Evolutionary conservation across 1,284 basidiomycete genomes (phyloP).

Genomic region (Flammula alnicola): DNA sequence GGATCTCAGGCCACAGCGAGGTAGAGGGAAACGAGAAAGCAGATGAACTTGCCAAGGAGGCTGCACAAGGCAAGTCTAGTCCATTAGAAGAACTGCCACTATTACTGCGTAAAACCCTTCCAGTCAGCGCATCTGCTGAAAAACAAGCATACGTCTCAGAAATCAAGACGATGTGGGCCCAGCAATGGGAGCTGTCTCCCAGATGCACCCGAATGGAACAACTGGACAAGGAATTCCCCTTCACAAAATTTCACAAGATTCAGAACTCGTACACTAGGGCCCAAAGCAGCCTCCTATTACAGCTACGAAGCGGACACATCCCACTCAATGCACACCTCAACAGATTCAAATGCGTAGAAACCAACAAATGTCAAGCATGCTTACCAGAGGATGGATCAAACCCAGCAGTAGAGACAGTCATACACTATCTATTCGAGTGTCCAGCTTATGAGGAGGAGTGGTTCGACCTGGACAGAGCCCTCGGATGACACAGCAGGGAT

Average conservation of each 20-base stretch:
- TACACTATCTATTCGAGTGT: too few species aligned
- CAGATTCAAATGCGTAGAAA: too few species aligned
- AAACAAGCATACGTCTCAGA: conserved; percentile 12
- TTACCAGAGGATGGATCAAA: too few species aligned
- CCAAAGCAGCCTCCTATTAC: conserved; percentile 28
- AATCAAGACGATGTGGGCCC: conserved; percentile 6
- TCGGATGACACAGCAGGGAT: too few species aligned
- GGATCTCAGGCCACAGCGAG: conserved; percentile 30
- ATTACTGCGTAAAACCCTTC: conserved; percentile 19
- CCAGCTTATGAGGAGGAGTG: too few species aligned
- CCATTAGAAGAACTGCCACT: conserved; percentile 13
- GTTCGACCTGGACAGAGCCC: too few species aligned
- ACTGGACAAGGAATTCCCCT: conserved; percentile 20
- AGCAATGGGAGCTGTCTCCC: conserved; percentile 21
- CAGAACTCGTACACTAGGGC: conserved; percentile 14
- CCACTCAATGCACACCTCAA: too few species aligned
- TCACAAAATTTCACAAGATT: conserved; percentile 22
- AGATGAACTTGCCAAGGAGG: conserved; percentile 33
- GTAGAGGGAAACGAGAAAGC: conserved; percentile 29
- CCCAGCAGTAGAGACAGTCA: too few species aligned
- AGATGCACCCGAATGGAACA: conserved; percentile 10
- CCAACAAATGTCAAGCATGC: too few species aligned
- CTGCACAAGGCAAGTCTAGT: conserved; percentile 22
- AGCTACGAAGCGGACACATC: conserved; percentile 13
- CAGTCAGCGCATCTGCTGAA: conserved; percentile 24